Conservation (phyloP, 1,139 yeast genomes). For the Saccharomycopsis crataegensis region DNA sequence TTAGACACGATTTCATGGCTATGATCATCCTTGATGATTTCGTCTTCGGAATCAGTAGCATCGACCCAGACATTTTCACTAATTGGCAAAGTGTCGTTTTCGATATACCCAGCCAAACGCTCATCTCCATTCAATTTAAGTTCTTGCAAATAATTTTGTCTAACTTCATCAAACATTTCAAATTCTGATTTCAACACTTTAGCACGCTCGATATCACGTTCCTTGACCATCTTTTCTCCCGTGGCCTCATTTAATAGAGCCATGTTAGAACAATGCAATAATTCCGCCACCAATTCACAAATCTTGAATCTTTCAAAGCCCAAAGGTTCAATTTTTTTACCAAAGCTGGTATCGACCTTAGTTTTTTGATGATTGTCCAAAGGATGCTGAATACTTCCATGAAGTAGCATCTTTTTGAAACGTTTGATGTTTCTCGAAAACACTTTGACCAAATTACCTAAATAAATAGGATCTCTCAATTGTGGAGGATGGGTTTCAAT, state of each 20-base stretch:
- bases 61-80: neutral
- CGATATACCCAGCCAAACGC: conserved; percentile 14
- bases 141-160: conserved; percentile 30
- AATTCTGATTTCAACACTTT: conserved; percentile 31
- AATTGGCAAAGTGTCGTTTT: neutral
- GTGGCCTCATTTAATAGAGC: conserved; percentile 78
- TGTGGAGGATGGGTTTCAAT: conserved; percentile 89
- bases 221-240: conserved; percentile 71
- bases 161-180: conserved; percentile 27
- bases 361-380: conserved; percentile 24
- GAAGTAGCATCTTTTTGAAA: conserved; percentile 51
- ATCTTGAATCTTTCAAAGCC: conserved; percentile 95
- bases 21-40: conserved; percentile 5
- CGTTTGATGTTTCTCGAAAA: conserved; percentile 71
- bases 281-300: conserved; percentile 90
- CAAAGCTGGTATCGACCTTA: conserved; percentile 27
- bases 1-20: conserved; percentile 17
- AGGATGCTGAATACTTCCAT: conserved; percentile 10
- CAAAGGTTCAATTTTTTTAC: conserved; percentile 64
- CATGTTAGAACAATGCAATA: conserved; percentile 96
- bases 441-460: conserved; percentile 77
- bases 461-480: conserved; percentile 88
- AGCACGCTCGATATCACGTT: conserved; percentile 62
- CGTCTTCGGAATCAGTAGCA: neutral
- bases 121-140: conserved; percentile 26